Conservation (phyloP, 345 rosid species). For the Capsella bursapastoris region DNA sequence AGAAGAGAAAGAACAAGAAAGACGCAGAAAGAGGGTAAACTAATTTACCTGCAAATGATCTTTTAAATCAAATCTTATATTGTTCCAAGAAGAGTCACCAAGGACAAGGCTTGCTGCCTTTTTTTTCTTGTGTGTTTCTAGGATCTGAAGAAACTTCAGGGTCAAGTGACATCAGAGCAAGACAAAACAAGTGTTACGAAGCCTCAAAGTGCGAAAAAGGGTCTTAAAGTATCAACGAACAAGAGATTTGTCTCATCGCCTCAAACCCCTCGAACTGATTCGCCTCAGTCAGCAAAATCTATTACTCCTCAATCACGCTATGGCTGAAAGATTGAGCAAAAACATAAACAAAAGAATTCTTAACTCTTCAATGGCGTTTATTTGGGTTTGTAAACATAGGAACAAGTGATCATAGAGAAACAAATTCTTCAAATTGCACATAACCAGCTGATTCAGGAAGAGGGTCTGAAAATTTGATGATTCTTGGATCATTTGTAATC, state of each 20-base stretch:
- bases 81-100: not conserved
- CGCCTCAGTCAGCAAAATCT: conserved; percentile 50
- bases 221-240: conserved; percentile 60
- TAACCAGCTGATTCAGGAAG: not conserved
- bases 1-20: conserved; percentile 94
- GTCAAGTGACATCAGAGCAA: conserved; percentile 85
- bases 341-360: not conserved
- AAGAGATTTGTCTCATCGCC: conserved; percentile 67
- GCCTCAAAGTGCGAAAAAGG: conserved; percentile 64
- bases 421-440: not conserved
- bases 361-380: not conserved
- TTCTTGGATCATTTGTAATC: conserved; percentile 30
- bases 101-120: not conserved
- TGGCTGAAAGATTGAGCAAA: conserved; percentile 48
- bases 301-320: conserved; percentile 52
- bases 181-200: conserved; percentile 86
- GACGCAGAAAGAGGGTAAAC: conserved; percentile 67
- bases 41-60: not conserved
- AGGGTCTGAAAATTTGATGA: not conserved
- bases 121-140: conserved; percentile 39
- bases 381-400: conserved; percentile 9
- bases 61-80: not conserved
- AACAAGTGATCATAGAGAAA: not conserved
- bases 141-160: conserved; percentile 95
- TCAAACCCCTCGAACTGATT: conserved; percentile 63